Base-by-base conservation (phyloP, 2,329 filamentous ascomycete genomes). In the Fusarium nanum region DNA sequence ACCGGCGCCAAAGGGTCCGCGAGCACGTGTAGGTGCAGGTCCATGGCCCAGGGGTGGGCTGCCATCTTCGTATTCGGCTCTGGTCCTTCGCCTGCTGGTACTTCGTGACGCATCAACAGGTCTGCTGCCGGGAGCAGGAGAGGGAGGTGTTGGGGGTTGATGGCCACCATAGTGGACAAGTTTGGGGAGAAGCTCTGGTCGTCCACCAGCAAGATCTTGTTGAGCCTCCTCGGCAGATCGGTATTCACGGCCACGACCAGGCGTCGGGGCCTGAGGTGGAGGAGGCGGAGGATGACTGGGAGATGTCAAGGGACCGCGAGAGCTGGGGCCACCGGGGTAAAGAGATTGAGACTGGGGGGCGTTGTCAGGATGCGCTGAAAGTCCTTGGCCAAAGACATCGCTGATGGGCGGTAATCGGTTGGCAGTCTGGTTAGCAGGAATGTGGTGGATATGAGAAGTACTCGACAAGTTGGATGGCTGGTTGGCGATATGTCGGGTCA, bases 181-280 rank as follows among this genome's bases (percentile, higher is more conserved):
- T 80, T 95, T 96, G 23, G 96, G 96, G 53, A 98, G 85, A 16
- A 98, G 85, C 63, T 99, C 96, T 60, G 97, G 92, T 60, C 96
- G 89, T n/a, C 96, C 96, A 53, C 93, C 94, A 7, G 94, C 91
- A 67, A 99, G 82, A 70, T 96, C 93, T 61, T 93, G 92, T 64
- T 98, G 94, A 5, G 93, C 96, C 78, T 99, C 96, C 79, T 99
- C 96, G 14, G 96, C 96, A 6, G 95, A 98, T 75, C 94, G 92
- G 81, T 97, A 98, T 77, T 98, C 96, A 60, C 95, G 88, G 13
- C 90, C 85, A 64, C 95, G 89, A 3, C 86, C 85, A 11, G 87
- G 87, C 25, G 88, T 84, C 3, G 86, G 87, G 10, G 83, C 81
- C 49, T 79, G 78, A 68, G 70, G 34, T n/a, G 34, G 49, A 7